These are phyloP conservation scores for Taphrina pruni DNA, from an alignment of 1,139 yeast genomes.

Conservation along the genomic window DNA sequence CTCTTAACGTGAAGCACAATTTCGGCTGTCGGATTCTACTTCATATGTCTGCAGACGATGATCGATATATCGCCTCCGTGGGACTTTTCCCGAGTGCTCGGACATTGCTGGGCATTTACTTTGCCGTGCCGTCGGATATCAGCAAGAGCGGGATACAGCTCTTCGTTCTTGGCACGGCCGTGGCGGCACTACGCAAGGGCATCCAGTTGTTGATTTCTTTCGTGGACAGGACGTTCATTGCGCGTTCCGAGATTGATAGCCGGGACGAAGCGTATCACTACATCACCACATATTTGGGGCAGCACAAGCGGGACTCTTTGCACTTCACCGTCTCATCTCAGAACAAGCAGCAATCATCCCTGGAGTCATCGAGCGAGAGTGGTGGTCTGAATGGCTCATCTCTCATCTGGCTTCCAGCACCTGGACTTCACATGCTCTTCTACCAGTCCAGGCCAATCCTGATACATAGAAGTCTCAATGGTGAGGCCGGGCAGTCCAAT, in stretches of 20 bases:
- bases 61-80: slow-evolving; percentile 14
- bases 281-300: slow-evolving; percentile 20
- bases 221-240: slow-evolving; percentile 27
- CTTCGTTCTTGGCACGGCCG: slow-evolving; percentile 25
- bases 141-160: slow-evolving; percentile 34
- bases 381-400: background rate
- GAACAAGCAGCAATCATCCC: slow-evolving; percentile 9
- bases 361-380: slow-evolving; percentile 13
- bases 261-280: slow-evolving; percentile 38
- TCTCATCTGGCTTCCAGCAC: slow-evolving; percentile 28
- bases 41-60: background rate
- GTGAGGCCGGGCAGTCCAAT: slow-evolving; percentile 38
- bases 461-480: slow-evolving; percentile 21
- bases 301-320: slow-evolving; percentile 29
- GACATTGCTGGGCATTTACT: slow-evolving; percentile 17
- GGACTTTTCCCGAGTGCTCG: slow-evolving; percentile 25
- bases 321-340: slow-evolving; percentile 34
- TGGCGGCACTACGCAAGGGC: slow-evolving; percentile 30
- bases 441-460: slow-evolving; percentile 29
- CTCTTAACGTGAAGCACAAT: too few relatives aligned
- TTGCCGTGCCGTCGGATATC: slow-evolving; percentile 33
- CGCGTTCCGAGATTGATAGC: slow-evolving; percentile 36
- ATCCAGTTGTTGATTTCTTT: slow-evolving; percentile 14
- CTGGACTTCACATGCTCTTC: slow-evolving; percentile 25
- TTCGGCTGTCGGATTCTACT: too few relatives aligned